These are phyloP conservation scores for Cyathus striatus DNA, from an alignment of 768 basidiomycete species.

Conservation along the genomic window DNA sequence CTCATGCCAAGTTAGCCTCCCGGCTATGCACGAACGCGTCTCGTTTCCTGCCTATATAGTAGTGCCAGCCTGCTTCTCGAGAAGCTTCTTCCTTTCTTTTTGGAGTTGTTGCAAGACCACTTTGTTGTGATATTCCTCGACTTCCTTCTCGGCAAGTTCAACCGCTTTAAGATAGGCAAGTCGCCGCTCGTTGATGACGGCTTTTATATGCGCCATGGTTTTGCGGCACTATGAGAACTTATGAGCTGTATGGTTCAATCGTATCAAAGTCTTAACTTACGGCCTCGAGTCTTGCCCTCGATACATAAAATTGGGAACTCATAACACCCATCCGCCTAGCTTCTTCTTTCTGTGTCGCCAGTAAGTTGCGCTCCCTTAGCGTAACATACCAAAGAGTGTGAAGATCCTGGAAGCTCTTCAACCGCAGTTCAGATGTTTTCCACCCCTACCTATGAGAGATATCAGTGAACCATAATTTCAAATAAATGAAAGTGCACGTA, in stretches of 20 bases:
- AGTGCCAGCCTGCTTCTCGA: too few species aligned
- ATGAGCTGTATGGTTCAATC: conserved; percentile 2
- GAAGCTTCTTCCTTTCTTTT: too few species aligned
- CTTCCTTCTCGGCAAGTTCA: conserved; percentile 31
- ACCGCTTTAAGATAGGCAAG: conserved; percentile 75
- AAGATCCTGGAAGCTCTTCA: conserved; percentile 89
- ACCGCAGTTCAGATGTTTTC: conserved; percentile 79
- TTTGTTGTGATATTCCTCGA: conserved; percentile 17
- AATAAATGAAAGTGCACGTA: too few species aligned
- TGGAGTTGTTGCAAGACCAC: conserved; percentile 8
- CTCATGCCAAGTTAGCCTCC: too few species aligned
- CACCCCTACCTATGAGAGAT: too few species aligned
- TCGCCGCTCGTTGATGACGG: conserved; percentile 85
- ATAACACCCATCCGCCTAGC: conserved; percentile 53
- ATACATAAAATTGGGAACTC: conserved; percentile 22
- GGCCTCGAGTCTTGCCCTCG: conserved; percentile 33
- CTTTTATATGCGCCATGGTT: conserved; percentile 96
- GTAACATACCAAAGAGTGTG: conserved; percentile 95
- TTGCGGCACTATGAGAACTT: conserved; percentile 66
- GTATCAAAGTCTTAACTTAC: conserved; percentile 22
- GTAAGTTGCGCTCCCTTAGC: conserved; percentile 81
- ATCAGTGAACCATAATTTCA: too few species aligned
- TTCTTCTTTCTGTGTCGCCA: conserved; percentile 85
- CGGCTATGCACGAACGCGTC: too few species aligned
- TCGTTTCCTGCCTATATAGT: too few species aligned